phyloP scores from a whole-genome alignment of 2,329 filamentous ascomycete species.

The Aspergillus flavus region DNA sequence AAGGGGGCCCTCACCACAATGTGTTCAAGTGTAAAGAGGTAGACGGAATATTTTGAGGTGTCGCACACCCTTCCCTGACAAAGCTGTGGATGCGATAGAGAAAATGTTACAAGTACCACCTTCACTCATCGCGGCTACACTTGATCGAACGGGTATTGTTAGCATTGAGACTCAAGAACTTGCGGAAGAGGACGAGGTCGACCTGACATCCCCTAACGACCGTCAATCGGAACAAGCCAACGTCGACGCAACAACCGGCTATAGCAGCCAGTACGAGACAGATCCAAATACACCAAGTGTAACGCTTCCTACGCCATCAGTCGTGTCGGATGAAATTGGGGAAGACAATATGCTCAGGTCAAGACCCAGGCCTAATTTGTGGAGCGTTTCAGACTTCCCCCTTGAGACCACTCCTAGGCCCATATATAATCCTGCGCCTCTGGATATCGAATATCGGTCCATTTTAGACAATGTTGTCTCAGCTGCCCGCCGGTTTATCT shows the following conservation, averaged over 20 bases:
- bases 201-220: background rate
- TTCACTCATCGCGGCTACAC: background rate
- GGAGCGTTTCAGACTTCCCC: background rate
- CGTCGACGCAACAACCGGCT: background rate
- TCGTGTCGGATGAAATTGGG: background rate
- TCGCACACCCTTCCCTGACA: background rate
- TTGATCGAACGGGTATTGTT: constrained; percentile 15
- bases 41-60: too few relatives aligned
- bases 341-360: background rate
- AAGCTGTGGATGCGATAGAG: constrained; percentile 1
- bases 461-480: constrained; percentile 7
- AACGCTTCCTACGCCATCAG: background rate
- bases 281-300: background rate
- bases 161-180: constrained; percentile 11
- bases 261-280: background rate
- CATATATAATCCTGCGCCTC: background rate
- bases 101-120: constrained; percentile 6
- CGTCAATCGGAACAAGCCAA: background rate
- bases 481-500: constrained; percentile 3
- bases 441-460: background rate
- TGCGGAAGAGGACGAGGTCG: background rate
- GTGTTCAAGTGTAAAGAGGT: too few relatives aligned
- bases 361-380: background rate
- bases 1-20: too few relatives aligned
- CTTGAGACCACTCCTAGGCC: background rate